phyloP scores from a whole-genome alignment of 2,329 filamentous ascomycete species.

The Fusarium scirpi region DNA sequence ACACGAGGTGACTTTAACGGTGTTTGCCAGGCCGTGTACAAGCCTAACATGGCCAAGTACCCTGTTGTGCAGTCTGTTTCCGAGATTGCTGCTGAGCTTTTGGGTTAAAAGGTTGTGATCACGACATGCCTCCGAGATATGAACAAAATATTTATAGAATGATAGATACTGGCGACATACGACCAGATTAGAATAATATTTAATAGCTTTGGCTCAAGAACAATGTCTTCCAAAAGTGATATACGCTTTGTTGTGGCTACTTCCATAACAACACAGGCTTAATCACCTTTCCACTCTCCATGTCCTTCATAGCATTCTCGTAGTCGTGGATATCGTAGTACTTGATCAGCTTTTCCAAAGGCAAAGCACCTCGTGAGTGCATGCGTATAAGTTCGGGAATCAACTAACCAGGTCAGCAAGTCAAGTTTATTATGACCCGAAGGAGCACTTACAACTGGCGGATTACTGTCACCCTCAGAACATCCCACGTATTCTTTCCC shows the following conservation, averaged over 20 bases:
- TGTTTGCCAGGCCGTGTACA: slow-evolving; percentile 37
- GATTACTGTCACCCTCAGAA: slow-evolving; percentile 22
- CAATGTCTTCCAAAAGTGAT: neutral
- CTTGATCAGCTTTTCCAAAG: slow-evolving; percentile 6
- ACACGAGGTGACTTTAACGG: slow-evolving; percentile 25
- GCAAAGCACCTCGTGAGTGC: slow-evolving; percentile 2
- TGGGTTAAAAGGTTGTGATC: neutral
- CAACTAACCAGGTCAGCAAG: neutral
- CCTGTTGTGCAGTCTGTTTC: slow-evolving; percentile 25
- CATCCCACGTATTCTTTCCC: slow-evolving; percentile 34
- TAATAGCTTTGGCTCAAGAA: neutral
- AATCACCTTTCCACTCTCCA: neutral
- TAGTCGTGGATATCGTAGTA: slow-evolving; percentile 8
- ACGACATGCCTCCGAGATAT: slow-evolving; percentile 24
- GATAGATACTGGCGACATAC: neutral
- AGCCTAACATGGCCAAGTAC: slow-evolving; percentile 28
- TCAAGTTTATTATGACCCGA: neutral
- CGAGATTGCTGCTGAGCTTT: neutral
- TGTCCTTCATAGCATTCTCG: slow-evolving; percentile 3
- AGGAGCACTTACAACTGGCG: neutral
- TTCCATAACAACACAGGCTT: slow-evolving; percentile 10
- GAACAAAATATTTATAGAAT: slow-evolving; percentile 4
- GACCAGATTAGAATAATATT: neutral
- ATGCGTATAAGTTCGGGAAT: slow-evolving; percentile 12
- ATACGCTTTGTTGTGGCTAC: fast-evolving